Percentiles rank a stretch among this genome's conserved stretches.
Conservation (phyloP, 2,329 filamentous ascomycete species). For the Apiospora pterosperma region DNA sequence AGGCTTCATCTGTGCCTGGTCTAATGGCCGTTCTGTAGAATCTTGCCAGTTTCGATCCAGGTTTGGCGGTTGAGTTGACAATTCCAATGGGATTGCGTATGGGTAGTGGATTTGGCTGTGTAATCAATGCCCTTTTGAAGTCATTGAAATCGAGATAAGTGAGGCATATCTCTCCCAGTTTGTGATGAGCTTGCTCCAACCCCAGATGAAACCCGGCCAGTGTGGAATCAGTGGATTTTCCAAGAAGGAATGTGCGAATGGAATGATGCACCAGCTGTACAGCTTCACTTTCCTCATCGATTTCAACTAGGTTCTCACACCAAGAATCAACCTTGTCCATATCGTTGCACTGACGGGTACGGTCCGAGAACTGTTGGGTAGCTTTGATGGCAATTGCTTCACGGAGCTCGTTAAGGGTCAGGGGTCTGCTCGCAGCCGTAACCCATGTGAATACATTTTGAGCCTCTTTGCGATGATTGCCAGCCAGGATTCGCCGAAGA, state of each 20-base stretch:
- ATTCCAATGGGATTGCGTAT: not conserved
- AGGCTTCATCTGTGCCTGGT: not conserved
- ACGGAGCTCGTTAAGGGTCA: not conserved
- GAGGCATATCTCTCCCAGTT: not conserved
- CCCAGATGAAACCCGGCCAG: not conserved
- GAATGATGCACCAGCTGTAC: not conserved
- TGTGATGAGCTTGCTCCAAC: not conserved
- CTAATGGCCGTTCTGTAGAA: not conserved
- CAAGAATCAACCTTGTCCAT: not conserved
- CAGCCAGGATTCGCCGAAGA: not conserved
- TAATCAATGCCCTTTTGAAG: not conserved
- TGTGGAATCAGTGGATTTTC: not conserved
- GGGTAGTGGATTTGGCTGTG: not conserved
- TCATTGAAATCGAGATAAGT: not conserved
- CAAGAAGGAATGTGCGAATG: not conserved
- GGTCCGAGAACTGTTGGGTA: not conserved
- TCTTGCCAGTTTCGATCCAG: not conserved
- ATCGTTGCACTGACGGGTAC: not conserved
- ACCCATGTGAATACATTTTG: not conserved
- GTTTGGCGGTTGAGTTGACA: not conserved
- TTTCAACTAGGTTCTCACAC: not conserved
- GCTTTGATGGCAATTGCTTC: not conserved
- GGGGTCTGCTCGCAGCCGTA: not conserved
- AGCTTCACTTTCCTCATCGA: not conserved
- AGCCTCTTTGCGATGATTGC: not conserved